These are phyloP conservation scores for Trichophyton simii DNA, from an alignment of 2,329 filamentous ascomycete genomes.

Conservation along the genomic window DNA sequence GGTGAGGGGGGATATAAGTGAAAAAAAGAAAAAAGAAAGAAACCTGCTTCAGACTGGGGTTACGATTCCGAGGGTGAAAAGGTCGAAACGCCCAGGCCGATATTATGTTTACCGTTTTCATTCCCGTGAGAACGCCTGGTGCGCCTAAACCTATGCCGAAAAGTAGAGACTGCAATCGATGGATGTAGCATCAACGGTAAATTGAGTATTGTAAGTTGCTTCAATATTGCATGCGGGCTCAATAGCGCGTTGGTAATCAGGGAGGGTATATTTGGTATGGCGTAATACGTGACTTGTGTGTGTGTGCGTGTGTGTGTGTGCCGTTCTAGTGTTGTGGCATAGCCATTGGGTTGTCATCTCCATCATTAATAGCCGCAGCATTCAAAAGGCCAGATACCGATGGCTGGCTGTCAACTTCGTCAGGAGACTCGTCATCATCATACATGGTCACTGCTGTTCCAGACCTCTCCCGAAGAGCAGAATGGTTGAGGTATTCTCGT, in stretches of 20 bases:
- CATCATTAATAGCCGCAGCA: conserved; percentile 31
- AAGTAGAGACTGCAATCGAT: neutral
- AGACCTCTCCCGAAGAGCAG: conserved; percentile 23
- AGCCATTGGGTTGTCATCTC: conserved; percentile 22
- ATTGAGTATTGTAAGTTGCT: neutral
- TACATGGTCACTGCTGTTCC: conserved; percentile 36
- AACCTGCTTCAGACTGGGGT: neutral
- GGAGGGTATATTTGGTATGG: neutral
- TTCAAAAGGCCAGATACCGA: conserved; percentile 30
- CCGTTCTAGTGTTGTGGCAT: conserved; percentile 2
- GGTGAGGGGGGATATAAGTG: neutral
- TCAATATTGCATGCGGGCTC: neutral
- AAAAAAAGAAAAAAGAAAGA: neutral
- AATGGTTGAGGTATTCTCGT: conserved; percentile 59
- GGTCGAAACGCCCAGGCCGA: neutral
- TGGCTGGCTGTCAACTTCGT: conserved; percentile 17
- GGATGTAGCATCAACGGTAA: neutral
- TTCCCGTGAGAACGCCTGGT: neutral
- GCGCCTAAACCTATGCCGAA: neutral
- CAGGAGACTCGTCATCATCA: conserved; percentile 33
- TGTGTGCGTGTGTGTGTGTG: neutral
- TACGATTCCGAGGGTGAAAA: neutral
- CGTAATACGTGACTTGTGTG: neutral
- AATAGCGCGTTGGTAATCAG: neutral
- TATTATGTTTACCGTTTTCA: neutral